Evolutionary conservation across 1,284 basidiomycete genomes (phyloP).

Genomic region (Austroboletus rostrupii): DNA sequence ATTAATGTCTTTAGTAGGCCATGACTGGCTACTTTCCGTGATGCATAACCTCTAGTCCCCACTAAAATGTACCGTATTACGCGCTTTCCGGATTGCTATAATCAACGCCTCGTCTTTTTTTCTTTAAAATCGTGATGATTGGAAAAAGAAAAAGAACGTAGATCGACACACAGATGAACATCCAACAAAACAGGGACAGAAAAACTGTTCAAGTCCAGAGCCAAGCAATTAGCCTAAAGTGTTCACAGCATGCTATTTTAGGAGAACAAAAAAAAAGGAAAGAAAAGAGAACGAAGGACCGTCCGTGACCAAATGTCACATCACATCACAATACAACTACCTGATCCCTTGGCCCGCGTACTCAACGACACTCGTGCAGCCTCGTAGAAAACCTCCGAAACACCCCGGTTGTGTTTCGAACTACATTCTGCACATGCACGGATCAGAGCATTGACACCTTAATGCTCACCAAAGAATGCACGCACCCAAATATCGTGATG

Average conservation of each 20-base stretch:
- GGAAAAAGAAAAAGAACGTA: neutral
- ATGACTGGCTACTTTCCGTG: conserved; percentile 33
- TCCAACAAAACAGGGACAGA: neutral
- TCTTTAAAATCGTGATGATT: neutral
- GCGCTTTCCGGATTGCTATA: conserved; percentile 22
- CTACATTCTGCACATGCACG: conserved; percentile 71
- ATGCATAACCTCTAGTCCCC: conserved; percentile 3
- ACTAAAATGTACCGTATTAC: conserved; percentile 26
- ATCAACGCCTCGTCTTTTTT: conserved; percentile 13
- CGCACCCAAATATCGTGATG: conserved; percentile 86
- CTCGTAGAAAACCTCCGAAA: conserved; percentile 88
- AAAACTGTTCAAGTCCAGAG: neutral
- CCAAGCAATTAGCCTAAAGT: conserved; percentile 22
- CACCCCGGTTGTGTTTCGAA: conserved; percentile 92
- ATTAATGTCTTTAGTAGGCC: conserved; percentile 20
- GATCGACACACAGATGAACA: neutral
- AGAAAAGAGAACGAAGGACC: conserved; percentile 3
- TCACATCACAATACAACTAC: conserved; percentile 44
- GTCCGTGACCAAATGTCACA: neutral
- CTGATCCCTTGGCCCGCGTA: conserved; percentile 65
- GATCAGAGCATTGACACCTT: neutral
- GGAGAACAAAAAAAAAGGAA: neutral
- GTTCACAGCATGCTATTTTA: conserved; percentile 12
- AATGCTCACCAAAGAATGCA: conserved; percentile 8
- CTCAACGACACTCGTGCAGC: conserved; percentile 80